Conservation (phyloP, 2,329 filamentous ascomycete genomes). For the Coniella lustricola region DNA sequence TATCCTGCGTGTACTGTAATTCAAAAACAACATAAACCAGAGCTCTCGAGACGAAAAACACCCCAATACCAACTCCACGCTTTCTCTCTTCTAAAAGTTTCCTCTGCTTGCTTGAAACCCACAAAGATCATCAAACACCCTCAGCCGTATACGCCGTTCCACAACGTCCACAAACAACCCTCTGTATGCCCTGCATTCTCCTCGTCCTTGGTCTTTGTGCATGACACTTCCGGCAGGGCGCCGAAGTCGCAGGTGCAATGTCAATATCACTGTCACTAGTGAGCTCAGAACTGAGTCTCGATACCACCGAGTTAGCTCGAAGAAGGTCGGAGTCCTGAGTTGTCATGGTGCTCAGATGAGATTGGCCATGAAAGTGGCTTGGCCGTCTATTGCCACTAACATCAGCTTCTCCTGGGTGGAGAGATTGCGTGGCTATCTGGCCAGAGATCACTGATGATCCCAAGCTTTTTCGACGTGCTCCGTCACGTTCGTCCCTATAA, state of each 20-base stretch:
- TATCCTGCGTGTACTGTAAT: too few relatives aligned
- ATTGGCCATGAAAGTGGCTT: slow-evolving; percentile 9
- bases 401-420: slow-evolving; percentile 15
- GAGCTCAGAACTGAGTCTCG: slow-evolving; percentile 51
- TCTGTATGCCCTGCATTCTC: slow-evolving; percentile 45
- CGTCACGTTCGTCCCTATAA: not conserved
- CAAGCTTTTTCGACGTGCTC: slow-evolving; percentile 5
- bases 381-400: slow-evolving; percentile 8
- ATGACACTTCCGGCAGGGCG: slow-evolving; percentile 52
- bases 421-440: slow-evolving; percentile 7
- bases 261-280: slow-evolving; percentile 29
- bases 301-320: slow-evolving; percentile 39
- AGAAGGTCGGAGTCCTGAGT: slow-evolving; percentile 17
- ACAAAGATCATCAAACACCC: not conserved
- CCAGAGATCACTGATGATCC: slow-evolving; percentile 8
- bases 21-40: too few relatives aligned
- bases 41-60: too few relatives aligned
- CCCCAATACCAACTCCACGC: not conserved
- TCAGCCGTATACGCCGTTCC: slow-evolving; percentile 25
- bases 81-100: too few relatives aligned
- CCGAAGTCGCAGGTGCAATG: slow-evolving; percentile 37
- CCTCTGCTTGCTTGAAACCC: too few relatives aligned
- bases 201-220: slow-evolving; percentile 52
- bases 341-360: slow-evolving; percentile 14
- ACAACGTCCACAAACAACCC: slow-evolving; percentile 55